Conservation (phyloP, 2,329 filamentous ascomycete species). For the Beauveria varroae region DNA sequence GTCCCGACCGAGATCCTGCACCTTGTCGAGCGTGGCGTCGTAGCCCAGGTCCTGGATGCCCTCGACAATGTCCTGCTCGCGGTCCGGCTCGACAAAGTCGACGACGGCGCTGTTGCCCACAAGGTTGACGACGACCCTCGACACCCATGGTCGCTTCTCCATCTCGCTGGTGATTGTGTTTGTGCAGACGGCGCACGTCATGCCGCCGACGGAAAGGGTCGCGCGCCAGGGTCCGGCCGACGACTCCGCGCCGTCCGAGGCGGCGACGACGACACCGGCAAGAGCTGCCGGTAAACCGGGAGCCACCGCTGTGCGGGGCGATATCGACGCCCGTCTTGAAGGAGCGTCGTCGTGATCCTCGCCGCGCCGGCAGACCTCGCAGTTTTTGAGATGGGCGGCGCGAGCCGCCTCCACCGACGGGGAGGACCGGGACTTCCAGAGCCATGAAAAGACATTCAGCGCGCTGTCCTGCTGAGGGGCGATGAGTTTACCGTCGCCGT, state of each 20-base stretch:
- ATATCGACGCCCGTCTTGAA: neutral
- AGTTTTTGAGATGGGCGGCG: constrained; percentile 30
- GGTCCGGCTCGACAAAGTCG: constrained; percentile 36
- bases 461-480: constrained; percentile 16
- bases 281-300: neutral
- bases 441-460: constrained; percentile 24
- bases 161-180: constrained; percentile 56
- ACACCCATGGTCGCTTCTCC: constrained; percentile 48
- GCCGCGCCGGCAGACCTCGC: constrained; percentile 26
- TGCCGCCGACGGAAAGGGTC: constrained; percentile 57
- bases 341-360: neutral
- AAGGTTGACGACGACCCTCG: constrained; percentile 53
- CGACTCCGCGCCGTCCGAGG: neutral
- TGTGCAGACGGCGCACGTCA: constrained; percentile 66
- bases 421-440: constrained; percentile 22
- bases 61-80: constrained; percentile 30
- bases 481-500: constrained; percentile 18
- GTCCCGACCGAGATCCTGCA: constrained; percentile 34
- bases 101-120: constrained; percentile 60
- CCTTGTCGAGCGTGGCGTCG: constrained; percentile 50
- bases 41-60: constrained; percentile 58
- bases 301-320: neutral
- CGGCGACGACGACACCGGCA: neutral
- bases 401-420: constrained; percentile 17
- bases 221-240: constrained; percentile 34